Conservation (phyloP, 2,329 filamentous ascomycete species). For the Trichophyton schoenleinii region DNA sequence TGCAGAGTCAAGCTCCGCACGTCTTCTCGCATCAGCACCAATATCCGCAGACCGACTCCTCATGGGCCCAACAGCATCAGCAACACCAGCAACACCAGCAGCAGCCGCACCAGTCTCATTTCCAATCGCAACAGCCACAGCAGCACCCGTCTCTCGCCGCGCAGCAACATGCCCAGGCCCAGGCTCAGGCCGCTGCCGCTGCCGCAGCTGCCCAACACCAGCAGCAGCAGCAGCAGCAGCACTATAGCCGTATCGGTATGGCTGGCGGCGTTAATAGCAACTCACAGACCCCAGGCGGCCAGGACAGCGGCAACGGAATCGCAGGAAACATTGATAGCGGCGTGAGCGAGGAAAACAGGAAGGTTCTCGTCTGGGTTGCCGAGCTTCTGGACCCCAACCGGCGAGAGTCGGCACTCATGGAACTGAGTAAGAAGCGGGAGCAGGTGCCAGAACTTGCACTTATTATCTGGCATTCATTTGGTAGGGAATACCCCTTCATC, state of each 20-base stretch:
- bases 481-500: conserved; percentile 38
- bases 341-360: conserved; percentile 79
- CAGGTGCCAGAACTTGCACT: conserved; percentile 92
- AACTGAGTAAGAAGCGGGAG: conserved; percentile 96
- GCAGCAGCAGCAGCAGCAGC: conserved; percentile 32
- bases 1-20: conserved; percentile 45
- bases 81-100: conserved; percentile 25
- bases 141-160: conserved; percentile 31
- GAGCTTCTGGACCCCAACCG: conserved; percentile 79
- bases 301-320: conserved; percentile 14
- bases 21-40: conserved; percentile 49
- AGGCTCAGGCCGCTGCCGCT: conserved; percentile 31
- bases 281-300: conserved; percentile 19
- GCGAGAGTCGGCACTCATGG: conserved; percentile 78
- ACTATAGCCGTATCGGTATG: conserved; percentile 61
- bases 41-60: conserved; percentile 35
- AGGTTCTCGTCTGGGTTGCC: conserved; percentile 85
- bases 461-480: conserved; percentile 97
- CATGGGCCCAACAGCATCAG: conserved; percentile 31
- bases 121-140: conserved; percentile 25
- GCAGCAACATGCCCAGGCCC: conserved; percentile 24
- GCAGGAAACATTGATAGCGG: conserved; percentile 47
- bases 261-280: conserved; percentile 43
- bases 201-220: conserved; percentile 31
- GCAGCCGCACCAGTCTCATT: conserved; percentile 28